Evolutionary conservation across 176 grass and related monocot genomes (phyloP).

Genomic region (Oropetium thomaeum): DNA sequence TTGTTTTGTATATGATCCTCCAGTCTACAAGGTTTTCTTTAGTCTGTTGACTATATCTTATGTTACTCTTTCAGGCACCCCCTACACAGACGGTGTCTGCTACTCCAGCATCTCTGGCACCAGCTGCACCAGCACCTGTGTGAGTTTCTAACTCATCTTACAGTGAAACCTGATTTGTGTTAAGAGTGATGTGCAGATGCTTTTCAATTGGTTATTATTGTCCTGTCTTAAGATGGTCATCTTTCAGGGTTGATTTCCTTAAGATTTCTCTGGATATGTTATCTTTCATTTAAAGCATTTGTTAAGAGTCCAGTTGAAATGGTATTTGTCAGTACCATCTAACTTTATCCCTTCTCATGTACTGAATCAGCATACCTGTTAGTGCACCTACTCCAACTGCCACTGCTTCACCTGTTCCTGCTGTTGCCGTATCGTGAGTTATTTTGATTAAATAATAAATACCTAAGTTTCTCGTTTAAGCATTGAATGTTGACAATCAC

Average conservation of each 20-base stretch:
- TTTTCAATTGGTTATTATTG: not conserved
- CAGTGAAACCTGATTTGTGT: slow-evolving; percentile 4
- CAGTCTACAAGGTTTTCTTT: not conserved
- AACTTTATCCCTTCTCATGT: slow-evolving; percentile 19
- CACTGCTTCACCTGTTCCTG: slow-evolving; percentile 53
- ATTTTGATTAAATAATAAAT: slow-evolving; percentile 1
- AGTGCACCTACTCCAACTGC: slow-evolving; percentile 52
- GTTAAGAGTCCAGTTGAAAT: not conserved
- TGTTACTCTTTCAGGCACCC: slow-evolving; percentile 43
- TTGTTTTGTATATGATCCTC: not conserved
- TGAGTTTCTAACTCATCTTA: slow-evolving; percentile 34
- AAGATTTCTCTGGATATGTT: not conserved
- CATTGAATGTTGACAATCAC: not conserved
- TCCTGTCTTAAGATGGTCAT: not conserved
- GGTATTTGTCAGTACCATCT: slow-evolving; percentile 22
- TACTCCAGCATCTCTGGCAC: slow-evolving; percentile 47
- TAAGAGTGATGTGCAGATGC: not conserved
- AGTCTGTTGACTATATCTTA: slow-evolving; percentile 9
- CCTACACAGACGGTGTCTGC: slow-evolving; percentile 49
- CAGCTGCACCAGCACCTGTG: slow-evolving; percentile 44
- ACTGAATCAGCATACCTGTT: slow-evolving; percentile 50
- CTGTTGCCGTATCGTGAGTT: slow-evolving; percentile 59
- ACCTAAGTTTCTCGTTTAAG: slow-evolving; percentile 12
- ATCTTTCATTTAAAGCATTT: not conserved
- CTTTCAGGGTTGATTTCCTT: not conserved